Evolutionary conservation across 768 basidiomycete genomes (phyloP), one percentile per base, ranked within the genome.

Genomic region (Gloeophyllum trabeum): DNA sequence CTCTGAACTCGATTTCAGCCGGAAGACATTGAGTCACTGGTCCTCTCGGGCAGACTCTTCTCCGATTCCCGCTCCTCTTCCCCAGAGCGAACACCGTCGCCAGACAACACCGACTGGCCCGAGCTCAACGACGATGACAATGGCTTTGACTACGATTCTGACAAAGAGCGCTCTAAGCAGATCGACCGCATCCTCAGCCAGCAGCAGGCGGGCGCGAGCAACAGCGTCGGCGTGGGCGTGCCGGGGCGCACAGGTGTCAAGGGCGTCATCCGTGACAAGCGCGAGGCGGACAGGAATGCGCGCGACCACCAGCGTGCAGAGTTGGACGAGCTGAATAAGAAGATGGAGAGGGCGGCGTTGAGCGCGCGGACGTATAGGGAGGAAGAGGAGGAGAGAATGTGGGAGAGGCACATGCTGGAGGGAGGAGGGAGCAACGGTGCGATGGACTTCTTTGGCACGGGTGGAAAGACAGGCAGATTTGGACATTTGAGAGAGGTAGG

Each of bases 181-280:
- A 32, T 54, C 30, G 49, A 52, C 26, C 52, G 45, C 30, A 43
- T 51, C 35, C 44, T 48, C n/a, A 42, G 46, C 18, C 43, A 44
- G 44, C 50, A 49, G 7, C 47, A 42, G 5, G 59, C 61, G 46
- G 54, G 64, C 38, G 75, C 81, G 42, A 32, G 10, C 28, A 16
- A 16, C 16, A 78, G 79, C 10, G 86, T 89, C 39, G 85, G 88
- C 6, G 83, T 89, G 81, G 84, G 81, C 3, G 28, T 32, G 10
- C 83, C 83, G 6, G 87, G 87, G 3, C 69, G 88, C 21, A 91
- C 88, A 4, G 88, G 88, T 18, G 88, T 90, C 37, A 91, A 91
- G 50, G 87, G 88, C 20, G 88, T 91, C 45, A 84, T 91, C 43
- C 73, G 86, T 21, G 88, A 91, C 60, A 71, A 76, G 23, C 67